A percentile compares a stretch with the other conserved stretches of the same genome.
Evolutionary conservation across 2,329 filamentous ascomycete genomes (phyloP).

Genomic region (Pseudogymnoascus sp.): DNA sequence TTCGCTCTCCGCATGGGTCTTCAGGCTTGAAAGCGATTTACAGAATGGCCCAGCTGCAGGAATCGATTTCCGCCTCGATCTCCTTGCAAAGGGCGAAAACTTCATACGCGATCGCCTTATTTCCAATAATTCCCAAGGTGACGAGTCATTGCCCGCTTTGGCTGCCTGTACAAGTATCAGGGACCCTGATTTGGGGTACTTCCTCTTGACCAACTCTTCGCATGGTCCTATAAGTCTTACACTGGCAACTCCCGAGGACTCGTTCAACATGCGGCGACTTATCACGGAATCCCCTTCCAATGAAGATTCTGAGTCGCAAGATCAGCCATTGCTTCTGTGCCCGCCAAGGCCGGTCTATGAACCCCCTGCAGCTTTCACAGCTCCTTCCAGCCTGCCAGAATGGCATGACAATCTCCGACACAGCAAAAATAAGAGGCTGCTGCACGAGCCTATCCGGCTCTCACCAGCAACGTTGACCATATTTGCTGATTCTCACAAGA

Average conservation of each 20-base stretch:
- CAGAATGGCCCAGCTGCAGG: conserved; percentile 48
- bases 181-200: conserved; percentile 57
- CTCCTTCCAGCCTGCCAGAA: conserved; percentile 45
- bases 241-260: conserved; percentile 51
- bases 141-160: conserved; percentile 38
- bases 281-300: conserved; percentile 37
- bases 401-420: conserved; percentile 51
- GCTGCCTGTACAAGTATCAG: conserved; percentile 46
- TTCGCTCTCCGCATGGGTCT: conserved; percentile 55
- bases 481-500: conserved; percentile 64
- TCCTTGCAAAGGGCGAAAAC: conserved; percentile 51
- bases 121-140: conserved; percentile 39
- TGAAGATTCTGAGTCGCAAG: conserved; percentile 35
- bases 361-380: conserved; percentile 52
- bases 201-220: conserved; percentile 51
- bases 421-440: conserved; percentile 49
- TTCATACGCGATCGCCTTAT: conserved; percentile 49
- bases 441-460: conserved; percentile 61
- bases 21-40: conserved; percentile 54
- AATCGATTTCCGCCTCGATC: conserved; percentile 52
- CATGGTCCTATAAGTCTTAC: conserved; percentile 50
- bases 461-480: conserved; percentile 63
- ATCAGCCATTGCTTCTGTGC: conserved; percentile 44
- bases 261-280: conserved; percentile 37
- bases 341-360: conserved; percentile 61